phyloP scores from a whole-genome alignment of 2,329 filamentous ascomycete species.

The Paecilomyces formosus region DNA sequence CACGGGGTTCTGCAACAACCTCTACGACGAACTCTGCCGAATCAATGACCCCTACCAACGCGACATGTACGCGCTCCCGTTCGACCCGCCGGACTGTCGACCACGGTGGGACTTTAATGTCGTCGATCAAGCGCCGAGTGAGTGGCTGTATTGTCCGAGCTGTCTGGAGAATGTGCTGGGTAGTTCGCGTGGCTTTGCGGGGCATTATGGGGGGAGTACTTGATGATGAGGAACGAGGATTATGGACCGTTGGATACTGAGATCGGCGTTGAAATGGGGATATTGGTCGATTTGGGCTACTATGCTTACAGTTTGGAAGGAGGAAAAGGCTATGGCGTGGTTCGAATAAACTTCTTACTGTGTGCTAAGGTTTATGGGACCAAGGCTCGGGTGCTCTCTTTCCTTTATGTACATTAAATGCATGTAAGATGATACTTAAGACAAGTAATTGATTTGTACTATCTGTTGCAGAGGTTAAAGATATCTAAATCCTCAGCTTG shows the following conservation, averaged over 20 bases:
- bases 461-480: too few relatives aligned
- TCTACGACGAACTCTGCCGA: slow-evolving; percentile 17
- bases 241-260: not conserved
- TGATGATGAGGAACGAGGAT: not conserved
- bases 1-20: slow-evolving; percentile 14
- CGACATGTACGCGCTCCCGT: slow-evolving; percentile 6
- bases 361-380: too few relatives aligned
- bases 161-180: not conserved
- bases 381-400: not conserved
- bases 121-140: not conserved
- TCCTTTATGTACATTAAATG: not conserved
- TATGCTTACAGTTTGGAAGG: too few relatives aligned
- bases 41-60: slow-evolving; percentile 21
- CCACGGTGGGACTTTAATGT: slow-evolving; percentile 6
- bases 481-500: too few relatives aligned
- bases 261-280: not conserved
- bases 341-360: too few relatives aligned
- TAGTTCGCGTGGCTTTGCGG: not conserved
- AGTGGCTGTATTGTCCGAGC: not conserved
- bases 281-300: not conserved
- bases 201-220: not conserved
- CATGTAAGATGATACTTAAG: not conserved
- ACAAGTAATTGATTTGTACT: too few relatives aligned
- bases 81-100: slow-evolving; percentile 4
- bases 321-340: too few relatives aligned